Percentiles rank a stretch among this genome's conserved stretches.
phyloP scores from a whole-genome alignment of 2,329 filamentous ascomycete species.

The Beauveria sp. region DNA sequence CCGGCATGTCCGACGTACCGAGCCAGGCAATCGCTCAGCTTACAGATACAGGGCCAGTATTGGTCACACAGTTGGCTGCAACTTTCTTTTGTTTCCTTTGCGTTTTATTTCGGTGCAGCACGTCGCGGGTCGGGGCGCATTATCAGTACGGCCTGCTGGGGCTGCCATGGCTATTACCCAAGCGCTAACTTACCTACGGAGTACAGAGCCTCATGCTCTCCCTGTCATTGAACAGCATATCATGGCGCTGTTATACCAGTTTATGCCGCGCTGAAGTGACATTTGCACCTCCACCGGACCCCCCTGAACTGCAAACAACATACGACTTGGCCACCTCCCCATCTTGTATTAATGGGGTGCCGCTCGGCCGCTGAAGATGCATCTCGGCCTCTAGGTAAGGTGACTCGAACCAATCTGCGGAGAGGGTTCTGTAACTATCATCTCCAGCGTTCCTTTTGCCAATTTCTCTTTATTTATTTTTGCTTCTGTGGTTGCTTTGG shows the following conservation, averaged over 20 bases:
- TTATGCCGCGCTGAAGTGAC: neutral
- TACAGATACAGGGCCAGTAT: neutral
- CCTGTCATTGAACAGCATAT: neutral
- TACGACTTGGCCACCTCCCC: neutral
- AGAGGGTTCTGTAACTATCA: conserved; percentile 6
- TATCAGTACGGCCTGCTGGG: neutral
- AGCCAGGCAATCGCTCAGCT: neutral
- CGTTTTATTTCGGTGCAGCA: neutral
- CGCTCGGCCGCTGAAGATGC: neutral
- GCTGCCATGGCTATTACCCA: neutral
- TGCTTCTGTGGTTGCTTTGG: neutral
- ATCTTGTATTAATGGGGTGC: neutral
- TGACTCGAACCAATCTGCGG: neutral
- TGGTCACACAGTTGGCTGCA: neutral
- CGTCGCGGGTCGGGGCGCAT: neutral
- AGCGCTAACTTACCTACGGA: neutral
- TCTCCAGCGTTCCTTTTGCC: neutral
- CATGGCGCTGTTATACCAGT: neutral
- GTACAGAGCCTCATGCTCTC: neutral
- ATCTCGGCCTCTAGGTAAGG: neutral
- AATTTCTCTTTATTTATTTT: neutral
- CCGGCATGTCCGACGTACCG: neutral
- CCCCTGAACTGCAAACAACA: neutral
- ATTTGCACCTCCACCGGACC: neutral
- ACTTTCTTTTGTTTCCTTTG: neutral